Percentiles rank a stretch among this genome's conserved stretches.
phyloP scores from a whole-genome alignment of 2,329 filamentous ascomycete genomes.

The Monosporascus cannonballus region DNA sequence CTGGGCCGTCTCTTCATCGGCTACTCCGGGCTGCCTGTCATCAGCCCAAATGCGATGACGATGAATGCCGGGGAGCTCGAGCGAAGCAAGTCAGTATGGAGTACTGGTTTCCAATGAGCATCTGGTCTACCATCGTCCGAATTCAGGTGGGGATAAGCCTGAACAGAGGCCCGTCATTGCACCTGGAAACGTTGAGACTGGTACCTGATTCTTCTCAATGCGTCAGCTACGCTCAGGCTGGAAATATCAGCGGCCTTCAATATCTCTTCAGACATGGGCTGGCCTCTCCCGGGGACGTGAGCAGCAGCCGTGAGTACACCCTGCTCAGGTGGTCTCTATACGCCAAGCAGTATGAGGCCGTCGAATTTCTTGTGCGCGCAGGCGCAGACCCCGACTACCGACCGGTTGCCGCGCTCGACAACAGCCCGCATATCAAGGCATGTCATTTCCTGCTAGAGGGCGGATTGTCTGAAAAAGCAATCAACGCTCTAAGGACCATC shows the following conservation, averaged over 20 bases:
- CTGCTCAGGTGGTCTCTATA: constrained; percentile 28
- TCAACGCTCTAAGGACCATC: constrained; percentile 12
- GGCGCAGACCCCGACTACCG: constrained; percentile 25
- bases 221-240: constrained; percentile 20
- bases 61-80: constrained; percentile 15
- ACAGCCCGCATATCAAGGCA: constrained; percentile 14
- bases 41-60: constrained; percentile 18
- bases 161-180: constrained; percentile 17
- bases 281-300: constrained; percentile 27
- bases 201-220: constrained; percentile 24
- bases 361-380: constrained; percentile 21
- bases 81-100: constrained; percentile 19
- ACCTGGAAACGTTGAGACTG: constrained; percentile 21
- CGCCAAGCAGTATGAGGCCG: constrained; percentile 25
- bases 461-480: constrained; percentile 5
- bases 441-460: constrained; percentile 17
- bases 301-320: constrained; percentile 25
- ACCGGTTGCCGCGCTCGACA: constrained; percentile 3
- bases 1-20: constrained; percentile 22
- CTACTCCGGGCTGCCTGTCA: constrained; percentile 21
- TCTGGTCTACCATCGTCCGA: constrained; percentile 23
- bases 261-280: constrained; percentile 21
- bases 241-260: constrained; percentile 25
- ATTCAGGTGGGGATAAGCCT: constrained; percentile 18
- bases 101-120: constrained; percentile 26